A percentile compares a stretch with the other conserved stretches of the same genome.
phyloP scores from a whole-genome alignment of 2,329 filamentous ascomycete genomes.

The Verticillium isaacii region DNA sequence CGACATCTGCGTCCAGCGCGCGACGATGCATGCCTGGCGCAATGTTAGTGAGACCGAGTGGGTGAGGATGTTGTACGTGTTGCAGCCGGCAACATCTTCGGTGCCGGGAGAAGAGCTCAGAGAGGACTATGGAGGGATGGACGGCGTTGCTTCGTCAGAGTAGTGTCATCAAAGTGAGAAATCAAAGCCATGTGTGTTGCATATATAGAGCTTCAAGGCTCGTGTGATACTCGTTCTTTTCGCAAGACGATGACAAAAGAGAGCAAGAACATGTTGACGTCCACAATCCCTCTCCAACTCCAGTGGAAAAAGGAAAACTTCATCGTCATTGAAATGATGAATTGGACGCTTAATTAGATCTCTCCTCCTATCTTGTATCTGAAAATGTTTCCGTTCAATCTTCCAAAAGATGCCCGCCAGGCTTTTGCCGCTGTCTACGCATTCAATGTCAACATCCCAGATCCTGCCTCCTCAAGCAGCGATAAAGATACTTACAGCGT shows the following conservation, averaged over 20 bases:
- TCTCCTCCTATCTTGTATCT: conserved; percentile 51
- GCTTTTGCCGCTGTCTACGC: conserved; percentile 32
- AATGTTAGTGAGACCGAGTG: conserved; percentile 38
- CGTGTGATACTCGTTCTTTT: too few species aligned
- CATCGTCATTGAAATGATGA: too few species aligned
- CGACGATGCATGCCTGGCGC: conserved; percentile 49
- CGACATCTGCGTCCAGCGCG: conserved; percentile 51
- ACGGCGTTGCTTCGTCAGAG: conserved; percentile 16
- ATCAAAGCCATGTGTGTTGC: not conserved
- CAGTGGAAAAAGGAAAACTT: too few species aligned
- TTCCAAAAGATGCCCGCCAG: conserved; percentile 47
- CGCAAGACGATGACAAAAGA: too few species aligned
- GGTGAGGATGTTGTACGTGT: conserved; percentile 37
- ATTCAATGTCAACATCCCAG: conserved; percentile 5
- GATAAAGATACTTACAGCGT: conserved; percentile 10
- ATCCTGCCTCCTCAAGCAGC: not conserved
- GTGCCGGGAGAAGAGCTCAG: conserved; percentile 14
- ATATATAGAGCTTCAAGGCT: not conserved
- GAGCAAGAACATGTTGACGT: too few species aligned
- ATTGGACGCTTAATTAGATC: conserved; percentile 23
- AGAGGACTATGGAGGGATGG: conserved; percentile 27
- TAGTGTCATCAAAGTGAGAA: not conserved
- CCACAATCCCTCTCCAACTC: too few species aligned
- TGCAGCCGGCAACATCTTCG: conserved; percentile 19
- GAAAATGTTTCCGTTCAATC: conserved; percentile 41